These are phyloP conservation scores for Tephrocybe sp. DNA, from an alignment of 768 basidiomycete species.

Conservation along the genomic window DNA sequence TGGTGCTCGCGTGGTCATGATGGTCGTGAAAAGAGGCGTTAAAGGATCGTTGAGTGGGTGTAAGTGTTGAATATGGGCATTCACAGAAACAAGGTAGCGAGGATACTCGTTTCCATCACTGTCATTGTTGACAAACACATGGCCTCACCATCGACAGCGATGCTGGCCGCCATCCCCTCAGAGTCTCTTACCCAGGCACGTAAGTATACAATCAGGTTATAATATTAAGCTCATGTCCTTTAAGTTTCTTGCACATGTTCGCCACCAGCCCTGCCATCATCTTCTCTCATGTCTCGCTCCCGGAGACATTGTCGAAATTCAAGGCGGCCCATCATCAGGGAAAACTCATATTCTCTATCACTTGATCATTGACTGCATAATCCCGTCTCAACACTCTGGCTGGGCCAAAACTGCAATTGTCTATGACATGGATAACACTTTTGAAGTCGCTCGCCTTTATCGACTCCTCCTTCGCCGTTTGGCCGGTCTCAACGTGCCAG, in stretches of 20 bases:
- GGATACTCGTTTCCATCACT: slow-evolving; percentile 9
- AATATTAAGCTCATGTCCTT: neutral
- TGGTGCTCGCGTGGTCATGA: slow-evolving; percentile 45
- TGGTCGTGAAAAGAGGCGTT: slow-evolving; percentile 25
- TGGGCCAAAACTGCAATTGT: slow-evolving; percentile 66
- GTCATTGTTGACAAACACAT: slow-evolving; percentile 9
- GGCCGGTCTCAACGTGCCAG: slow-evolving; percentile 22
- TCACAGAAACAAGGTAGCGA: slow-evolving; percentile 7
- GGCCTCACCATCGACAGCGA: slow-evolving; percentile 5
- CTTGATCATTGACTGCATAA: slow-evolving; percentile 55
- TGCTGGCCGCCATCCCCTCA: slow-evolving; percentile 33
- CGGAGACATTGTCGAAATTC: slow-evolving; percentile 73
- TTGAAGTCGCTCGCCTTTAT: slow-evolving; percentile 54
- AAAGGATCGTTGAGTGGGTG: slow-evolving; percentile 3
- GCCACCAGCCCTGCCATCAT: neutral
- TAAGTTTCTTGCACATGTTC: slow-evolving; percentile 10
- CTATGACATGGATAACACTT: slow-evolving; percentile 68
- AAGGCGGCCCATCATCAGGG: slow-evolving; percentile 71
- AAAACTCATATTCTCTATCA: slow-evolving; percentile 79
- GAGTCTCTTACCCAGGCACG: slow-evolving; percentile 35
- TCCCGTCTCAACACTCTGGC: slow-evolving; percentile 48
- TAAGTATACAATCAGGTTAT: neutral
- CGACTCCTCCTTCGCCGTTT: slow-evolving; percentile 46
- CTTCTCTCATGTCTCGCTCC: slow-evolving; percentile 21
- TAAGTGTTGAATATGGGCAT: slow-evolving; percentile 6